Evolutionary conservation across 306 rosid genomes (phyloP).

Genomic region (Sindora glabra): DNA sequence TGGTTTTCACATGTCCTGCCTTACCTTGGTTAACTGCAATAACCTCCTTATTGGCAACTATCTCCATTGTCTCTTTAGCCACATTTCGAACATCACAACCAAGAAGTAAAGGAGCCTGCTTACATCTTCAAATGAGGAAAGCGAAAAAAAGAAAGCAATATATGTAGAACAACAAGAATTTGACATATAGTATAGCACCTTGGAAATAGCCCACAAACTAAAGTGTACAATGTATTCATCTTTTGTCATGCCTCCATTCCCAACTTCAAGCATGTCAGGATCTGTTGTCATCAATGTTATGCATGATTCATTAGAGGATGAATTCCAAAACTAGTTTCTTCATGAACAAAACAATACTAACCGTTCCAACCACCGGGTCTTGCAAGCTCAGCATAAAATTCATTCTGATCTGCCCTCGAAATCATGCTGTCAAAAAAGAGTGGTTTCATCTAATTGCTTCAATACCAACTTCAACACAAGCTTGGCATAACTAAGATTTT

Average conservation of each 20-base stretch:
- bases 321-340: too few relatives aligned
- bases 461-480: not conserved
- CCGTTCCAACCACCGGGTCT: conserved; percentile 99
- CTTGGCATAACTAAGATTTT: too few relatives aligned
- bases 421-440: conserved; percentile 57
- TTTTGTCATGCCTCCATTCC: conserved; percentile 92
- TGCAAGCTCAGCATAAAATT: conserved; percentile 66
- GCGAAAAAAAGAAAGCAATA: too few relatives aligned
- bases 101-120: conserved; percentile 97
- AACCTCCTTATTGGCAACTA: conserved; percentile 64
- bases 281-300: conserved; percentile 37
- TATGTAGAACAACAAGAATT: too few relatives aligned
- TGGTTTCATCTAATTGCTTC: not conserved
- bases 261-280: conserved; percentile 98
- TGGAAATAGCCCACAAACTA: conserved; percentile 93
- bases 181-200: conserved; percentile 61
- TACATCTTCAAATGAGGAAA: conserved; percentile 1
- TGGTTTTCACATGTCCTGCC: not conserved
- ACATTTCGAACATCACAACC: conserved; percentile 82
- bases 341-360: conserved; percentile 20
- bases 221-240: conserved; percentile 86
- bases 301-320: not conserved
- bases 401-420: conserved; percentile 77
- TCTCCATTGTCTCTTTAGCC: conserved; percentile 60
- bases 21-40: conserved; percentile 85